These are phyloP conservation scores for Paraleonurus japonicus DNA, from an alignment of 257 asterid genomes.

Conservation along the genomic window DNA sequence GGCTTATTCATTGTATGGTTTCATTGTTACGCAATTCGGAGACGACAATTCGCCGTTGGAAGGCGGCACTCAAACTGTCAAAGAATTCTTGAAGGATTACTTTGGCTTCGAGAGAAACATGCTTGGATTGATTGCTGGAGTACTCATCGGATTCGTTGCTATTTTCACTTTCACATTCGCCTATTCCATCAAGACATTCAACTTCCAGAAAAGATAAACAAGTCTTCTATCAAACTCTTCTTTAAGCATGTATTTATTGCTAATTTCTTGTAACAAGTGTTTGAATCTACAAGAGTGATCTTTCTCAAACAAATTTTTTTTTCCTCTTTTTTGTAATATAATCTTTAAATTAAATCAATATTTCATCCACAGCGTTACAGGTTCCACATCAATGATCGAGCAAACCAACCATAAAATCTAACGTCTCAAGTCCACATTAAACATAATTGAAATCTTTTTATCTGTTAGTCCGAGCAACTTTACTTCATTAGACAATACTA, in stretches of 20 bases:
- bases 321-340: not conserved
- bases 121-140: conserved; percentile 31
- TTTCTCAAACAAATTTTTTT: not conserved
- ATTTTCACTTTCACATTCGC: conserved; percentile 36
- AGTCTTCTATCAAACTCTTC: not conserved
- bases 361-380: not conserved
- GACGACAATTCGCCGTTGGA: conserved; percentile 32
- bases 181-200: conserved; percentile 39
- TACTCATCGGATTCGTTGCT: conserved; percentile 34
- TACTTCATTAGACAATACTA: not conserved
- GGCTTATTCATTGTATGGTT: conserved; percentile 70
- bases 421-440: not conserved
- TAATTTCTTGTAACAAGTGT: not conserved
- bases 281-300: not conserved
- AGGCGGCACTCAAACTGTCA: not conserved
- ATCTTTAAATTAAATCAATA: not conserved
- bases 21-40: conserved; percentile 63
- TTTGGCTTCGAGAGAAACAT: conserved; percentile 36
- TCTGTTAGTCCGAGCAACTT: not conserved
- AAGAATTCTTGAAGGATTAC: conserved; percentile 30
- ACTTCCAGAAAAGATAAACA: conserved; percentile 45
- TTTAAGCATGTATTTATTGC: not conserved
- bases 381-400: not conserved
- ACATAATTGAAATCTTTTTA: not conserved
- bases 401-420: not conserved